Evolutionary conservation across 208 protist species (phyloP).

Genomic region (Endotrypanum monterogeii): DNA sequence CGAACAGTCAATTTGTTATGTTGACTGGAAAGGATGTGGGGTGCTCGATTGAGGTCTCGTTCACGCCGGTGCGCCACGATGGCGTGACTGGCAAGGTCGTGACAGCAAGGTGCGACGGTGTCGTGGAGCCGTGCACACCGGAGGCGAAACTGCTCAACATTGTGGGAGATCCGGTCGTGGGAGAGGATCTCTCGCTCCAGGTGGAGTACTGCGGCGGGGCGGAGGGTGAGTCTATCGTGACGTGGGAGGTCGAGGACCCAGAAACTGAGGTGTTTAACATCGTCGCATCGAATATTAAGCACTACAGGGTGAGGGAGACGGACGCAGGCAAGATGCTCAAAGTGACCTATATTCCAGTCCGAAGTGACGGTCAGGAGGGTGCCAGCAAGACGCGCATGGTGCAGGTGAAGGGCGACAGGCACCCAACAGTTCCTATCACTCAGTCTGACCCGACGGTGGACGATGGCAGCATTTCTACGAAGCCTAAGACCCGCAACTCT

Average conservation of each 20-base stretch:
- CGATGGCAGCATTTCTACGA: constrained; percentile 21
- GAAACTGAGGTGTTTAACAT: constrained; percentile 57
- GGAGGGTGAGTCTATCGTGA: constrained; percentile 65
- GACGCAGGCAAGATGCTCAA: constrained; percentile 78
- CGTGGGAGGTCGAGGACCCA: constrained; percentile 75
- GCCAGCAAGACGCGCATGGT: constrained; percentile 71
- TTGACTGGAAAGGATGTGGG: constrained; percentile 82
- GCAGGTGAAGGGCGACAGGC: constrained; percentile 26
- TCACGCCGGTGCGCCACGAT: constrained; percentile 87
- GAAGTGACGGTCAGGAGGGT: constrained; percentile 72
- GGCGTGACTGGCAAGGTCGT: constrained; percentile 69
- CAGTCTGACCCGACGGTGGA: constrained; percentile 9
- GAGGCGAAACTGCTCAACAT: constrained; percentile 71
- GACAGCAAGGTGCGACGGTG: constrained; percentile 41
- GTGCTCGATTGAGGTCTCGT: constrained; percentile 80
- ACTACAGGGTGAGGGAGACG: constrained; percentile 61
- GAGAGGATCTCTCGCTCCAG: constrained; percentile 61
- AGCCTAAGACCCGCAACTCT: constrained; percentile 23
- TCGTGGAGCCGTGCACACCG: constrained; percentile 57
- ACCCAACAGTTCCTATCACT: neutral
- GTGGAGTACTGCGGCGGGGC: constrained; percentile 79
- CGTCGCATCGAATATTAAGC: constrained; percentile 47
- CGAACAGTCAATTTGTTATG: constrained; percentile 70
- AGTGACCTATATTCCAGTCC: constrained; percentile 86
- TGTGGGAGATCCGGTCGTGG: constrained; percentile 60